phyloP scores from a whole-genome alignment of 768 basidiomycete genomes.

The Panus rudis region DNA sequence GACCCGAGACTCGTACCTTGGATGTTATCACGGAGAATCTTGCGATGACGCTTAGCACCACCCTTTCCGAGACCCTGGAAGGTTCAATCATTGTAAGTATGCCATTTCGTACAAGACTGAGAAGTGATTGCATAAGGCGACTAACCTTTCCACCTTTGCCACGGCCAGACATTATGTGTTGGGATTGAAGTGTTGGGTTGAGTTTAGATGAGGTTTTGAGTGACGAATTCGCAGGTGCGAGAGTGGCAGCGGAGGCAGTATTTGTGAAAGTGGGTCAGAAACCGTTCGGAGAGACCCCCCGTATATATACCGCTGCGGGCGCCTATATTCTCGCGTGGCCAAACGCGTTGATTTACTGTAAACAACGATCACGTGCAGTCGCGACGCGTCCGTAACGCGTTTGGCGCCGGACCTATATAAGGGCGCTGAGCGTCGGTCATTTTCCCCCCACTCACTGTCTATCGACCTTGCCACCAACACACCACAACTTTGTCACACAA shows the following conservation, averaged over 20 bases:
- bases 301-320: neutral
- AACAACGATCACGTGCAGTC: slow-evolving; percentile 20
- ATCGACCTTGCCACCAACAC: slow-evolving; percentile 5
- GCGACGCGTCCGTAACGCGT: slow-evolving; percentile 14
- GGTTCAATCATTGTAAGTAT: neutral
- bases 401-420: slow-evolving; percentile 18
- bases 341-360: slow-evolving; percentile 20
- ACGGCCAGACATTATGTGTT: slow-evolving; percentile 61
- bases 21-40: slow-evolving; percentile 77
- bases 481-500: neutral
- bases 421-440: neutral
- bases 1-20: slow-evolving; percentile 44
- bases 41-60: slow-evolving; percentile 74
- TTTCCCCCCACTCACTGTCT: slow-evolving; percentile 3
- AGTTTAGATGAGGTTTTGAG: neutral
- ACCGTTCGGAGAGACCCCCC: neutral
- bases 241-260: slow-evolving; percentile 2
- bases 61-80: slow-evolving; percentile 69
- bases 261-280: slow-evolving; percentile 4
- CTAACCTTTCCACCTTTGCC: slow-evolving; percentile 72
- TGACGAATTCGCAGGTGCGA: slow-evolving; percentile 2
- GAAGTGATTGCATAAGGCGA: neutral
- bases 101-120: neutral
- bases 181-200: slow-evolving; percentile 4
- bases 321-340: slow-evolving; percentile 1